Conservation (phyloP, 257 asterid genomes). For the Perilla frutescens region DNA sequence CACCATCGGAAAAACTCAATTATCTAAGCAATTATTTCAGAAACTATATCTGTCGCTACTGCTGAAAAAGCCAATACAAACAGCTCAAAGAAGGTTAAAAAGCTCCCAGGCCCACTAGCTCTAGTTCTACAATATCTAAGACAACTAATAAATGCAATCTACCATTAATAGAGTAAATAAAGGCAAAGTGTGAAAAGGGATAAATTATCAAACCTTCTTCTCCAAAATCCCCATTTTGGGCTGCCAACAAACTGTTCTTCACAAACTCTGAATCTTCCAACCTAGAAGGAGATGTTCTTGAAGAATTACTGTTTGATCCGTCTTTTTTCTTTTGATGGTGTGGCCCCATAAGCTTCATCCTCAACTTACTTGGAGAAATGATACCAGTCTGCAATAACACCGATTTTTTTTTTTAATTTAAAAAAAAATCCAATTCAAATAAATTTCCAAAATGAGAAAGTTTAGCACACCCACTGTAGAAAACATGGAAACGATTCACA, state of each 20-base stretch:
- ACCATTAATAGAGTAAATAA: constrained; percentile 1
- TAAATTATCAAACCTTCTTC: constrained; percentile 59
- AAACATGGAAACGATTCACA: constrained; percentile 25
- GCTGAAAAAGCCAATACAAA: constrained; percentile 22
- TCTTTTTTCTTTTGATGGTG: constrained; percentile 70
- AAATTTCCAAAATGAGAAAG: constrained; percentile 2
- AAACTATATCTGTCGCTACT: constrained; percentile 26
- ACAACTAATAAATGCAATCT: background rate
- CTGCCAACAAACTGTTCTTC: constrained; percentile 75
- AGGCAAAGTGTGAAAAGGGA: constrained; percentile 2
- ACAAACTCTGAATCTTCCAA: constrained; percentile 79
- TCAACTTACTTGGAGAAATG: constrained; percentile 88
- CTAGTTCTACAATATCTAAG: constrained; percentile 13
- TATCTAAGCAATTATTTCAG: constrained; percentile 13
- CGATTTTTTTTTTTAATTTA: background rate
- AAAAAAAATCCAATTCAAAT: background rate
- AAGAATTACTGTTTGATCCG: constrained; percentile 81
- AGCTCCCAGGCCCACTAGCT: constrained; percentile 28
- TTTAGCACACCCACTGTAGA: constrained; percentile 18
- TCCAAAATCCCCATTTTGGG: constrained; percentile 59
- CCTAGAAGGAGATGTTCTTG: constrained; percentile 94
- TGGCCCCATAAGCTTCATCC: constrained; percentile 83
- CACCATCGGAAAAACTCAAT: constrained; percentile 11
- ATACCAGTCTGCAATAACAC: constrained; percentile 66
- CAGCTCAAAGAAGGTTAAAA: constrained; percentile 26